Evolutionary conservation across 2,329 filamentous ascomycete genomes (phyloP).

Genomic region (Mycocentrospora acerina): DNA sequence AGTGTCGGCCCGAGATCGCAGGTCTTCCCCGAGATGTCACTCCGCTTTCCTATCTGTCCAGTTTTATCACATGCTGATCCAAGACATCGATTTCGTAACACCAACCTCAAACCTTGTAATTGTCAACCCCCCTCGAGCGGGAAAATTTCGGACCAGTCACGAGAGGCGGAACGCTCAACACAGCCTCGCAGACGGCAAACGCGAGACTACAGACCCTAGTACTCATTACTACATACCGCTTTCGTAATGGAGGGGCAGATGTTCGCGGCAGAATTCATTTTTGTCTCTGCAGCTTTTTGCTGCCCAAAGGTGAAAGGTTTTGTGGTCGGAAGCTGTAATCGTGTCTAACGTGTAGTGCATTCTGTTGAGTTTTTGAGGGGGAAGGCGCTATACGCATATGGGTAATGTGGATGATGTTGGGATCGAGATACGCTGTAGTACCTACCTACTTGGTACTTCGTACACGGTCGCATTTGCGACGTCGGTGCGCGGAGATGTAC

Average conservation of each 20-base stretch:
- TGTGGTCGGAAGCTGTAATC: conserved; percentile 12
- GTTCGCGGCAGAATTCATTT: too few relatives aligned
- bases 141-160: conserved; percentile 4
- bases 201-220: too few relatives aligned
- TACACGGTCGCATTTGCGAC: too few relatives aligned
- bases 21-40: conserved; percentile 11
- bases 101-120: conserved; percentile 12
- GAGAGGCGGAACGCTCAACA: conserved; percentile 10
- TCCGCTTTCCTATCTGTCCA: too few relatives aligned
- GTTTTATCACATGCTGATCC: conserved; percentile 27
- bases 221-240: conserved; percentile 2
- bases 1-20: conserved; percentile 17
- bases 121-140: conserved; percentile 1
- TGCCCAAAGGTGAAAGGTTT: conserved; percentile 21
- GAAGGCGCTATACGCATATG: conserved; percentile 9
- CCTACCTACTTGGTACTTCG: conserved; percentile 1
- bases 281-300: conserved; percentile 9
- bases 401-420: too few relatives aligned
- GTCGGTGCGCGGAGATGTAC: too few relatives aligned
- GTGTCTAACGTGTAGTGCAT: conserved; percentile 26
- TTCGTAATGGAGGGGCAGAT: too few relatives aligned
- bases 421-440: too few relatives aligned
- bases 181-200: not conserved
- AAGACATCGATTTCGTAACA: conserved; percentile 25
- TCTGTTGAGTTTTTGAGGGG: conserved; percentile 16